Evolutionary conservation across 1,139 yeast species (phyloP), one percentile per base, ranked within the genome.

Genomic region (Suhomyces chickasaworum): DNA sequence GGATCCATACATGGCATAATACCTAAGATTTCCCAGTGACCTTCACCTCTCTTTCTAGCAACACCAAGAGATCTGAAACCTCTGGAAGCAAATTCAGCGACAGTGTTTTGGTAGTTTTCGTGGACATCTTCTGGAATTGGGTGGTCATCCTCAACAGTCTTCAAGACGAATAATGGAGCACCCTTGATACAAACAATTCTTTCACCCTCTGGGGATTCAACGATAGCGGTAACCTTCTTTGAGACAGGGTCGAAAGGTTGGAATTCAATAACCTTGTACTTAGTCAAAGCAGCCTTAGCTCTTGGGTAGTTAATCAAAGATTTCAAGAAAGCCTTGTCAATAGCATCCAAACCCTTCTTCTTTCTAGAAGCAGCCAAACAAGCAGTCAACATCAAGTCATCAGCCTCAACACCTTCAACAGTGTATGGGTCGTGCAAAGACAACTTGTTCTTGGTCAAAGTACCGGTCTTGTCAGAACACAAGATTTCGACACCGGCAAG

Each of bases 1-100:
- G 97, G 97, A 76, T 89, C 97, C 93, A 89, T 89, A 83, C 96
- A 89, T 73, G 97, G 96, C 95, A 89, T 89, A 79, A 89, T 91
- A 78, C 97, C 97, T 68, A 89, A 81, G 65, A 89, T 86, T 80
- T 89, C 96, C 97, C 97, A 89, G 85, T 89, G 96, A 71, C 95
- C 96, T 75, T 89, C 96, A 77, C 96, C 96, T 86, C 95, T 86
- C 95, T 89, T 89, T 83, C 96, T 89, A 63, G 97, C 96, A 79
- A 89, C 96, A 88, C 97, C 97, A 69, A 89, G 81, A 67, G 97
- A 90, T 78, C 97, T 83, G 95, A 89, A 89, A 85, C 97, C 97
- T 85, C 97, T 88, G 64, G 95, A 83, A 69, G 97, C 97, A 71
- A 89, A 89, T 80, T 89, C 97, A 69, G 95, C 95, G 68, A 90